Evolutionary conservation across 73 alveolate species (phyloP).

Genomic region (Tetrahymena thermophila): DNA sequence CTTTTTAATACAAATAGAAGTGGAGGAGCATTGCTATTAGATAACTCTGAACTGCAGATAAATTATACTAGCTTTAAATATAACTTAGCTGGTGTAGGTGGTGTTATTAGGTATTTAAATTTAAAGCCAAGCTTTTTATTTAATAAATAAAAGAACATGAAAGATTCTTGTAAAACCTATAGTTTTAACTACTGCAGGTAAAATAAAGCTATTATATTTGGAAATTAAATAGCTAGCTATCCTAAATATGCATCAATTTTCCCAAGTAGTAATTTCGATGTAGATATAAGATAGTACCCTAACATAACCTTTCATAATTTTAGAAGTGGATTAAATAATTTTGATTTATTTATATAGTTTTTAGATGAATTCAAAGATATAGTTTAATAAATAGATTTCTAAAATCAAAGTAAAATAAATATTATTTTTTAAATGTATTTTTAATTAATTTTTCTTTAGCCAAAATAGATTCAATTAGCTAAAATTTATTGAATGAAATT

Average conservation of each 20-base stretch:
- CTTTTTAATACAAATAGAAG: not conserved
- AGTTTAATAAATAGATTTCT: not conserved
- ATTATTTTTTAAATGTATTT: not conserved
- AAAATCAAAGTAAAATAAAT: not conserved
- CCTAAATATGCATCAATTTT: not conserved
- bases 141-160: not conserved
- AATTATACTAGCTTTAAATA: not conserved
- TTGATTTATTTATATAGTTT: not conserved
- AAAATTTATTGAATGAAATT: not conserved
- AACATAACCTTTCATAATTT: not conserved
- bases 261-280: not conserved
- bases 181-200: not conserved
- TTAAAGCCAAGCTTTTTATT: not conserved
- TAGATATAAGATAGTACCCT: not conserved
- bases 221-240: not conserved
- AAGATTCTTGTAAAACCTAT: not conserved
- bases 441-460: not conserved
- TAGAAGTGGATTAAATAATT: not conserved
- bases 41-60: not conserved
- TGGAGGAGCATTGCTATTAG: not conserved
- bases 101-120: not conserved
- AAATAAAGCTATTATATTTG: not conserved
- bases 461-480: not conserved
- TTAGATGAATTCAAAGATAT: not conserved
- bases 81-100: not conserved